These are phyloP conservation scores for Flagelloscypha sp. DNA, from an alignment of 768 basidiomycete genomes.

Conservation along the genomic window DNA sequence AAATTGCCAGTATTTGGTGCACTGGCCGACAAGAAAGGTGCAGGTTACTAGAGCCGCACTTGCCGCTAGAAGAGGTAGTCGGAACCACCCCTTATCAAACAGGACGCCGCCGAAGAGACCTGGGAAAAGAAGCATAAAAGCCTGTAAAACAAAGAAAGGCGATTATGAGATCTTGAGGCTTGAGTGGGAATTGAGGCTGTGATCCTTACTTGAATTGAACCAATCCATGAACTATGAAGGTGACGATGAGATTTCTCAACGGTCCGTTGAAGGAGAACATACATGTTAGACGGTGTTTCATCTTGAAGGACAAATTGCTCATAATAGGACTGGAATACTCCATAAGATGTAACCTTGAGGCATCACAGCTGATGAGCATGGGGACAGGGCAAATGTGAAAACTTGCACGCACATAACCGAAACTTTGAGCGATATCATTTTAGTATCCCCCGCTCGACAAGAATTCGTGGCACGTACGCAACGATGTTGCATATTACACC, in stretches of 20 bases:
- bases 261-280: too few species aligned
- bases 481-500: too few species aligned
- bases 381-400: too few species aligned
- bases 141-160: constrained; percentile 17
- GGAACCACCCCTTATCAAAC: constrained; percentile 47
- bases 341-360: too few species aligned
- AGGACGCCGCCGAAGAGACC: constrained; percentile 38
- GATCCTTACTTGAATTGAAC: constrained; percentile 38
- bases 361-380: too few species aligned
- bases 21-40: constrained; percentile 44
- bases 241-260: too few species aligned
- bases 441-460: too few species aligned
- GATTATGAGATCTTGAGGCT: background rate
- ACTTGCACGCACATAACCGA: too few species aligned
- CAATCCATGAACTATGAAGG: constrained; percentile 52
- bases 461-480: too few species aligned
- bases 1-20: constrained; percentile 50
- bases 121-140: constrained; percentile 30
- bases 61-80: constrained; percentile 28
- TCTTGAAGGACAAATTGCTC: constrained; percentile 40
- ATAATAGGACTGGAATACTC: constrained; percentile 71
- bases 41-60: constrained; percentile 32
- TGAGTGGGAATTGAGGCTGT: background rate
- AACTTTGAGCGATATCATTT: too few species aligned
- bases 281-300: constrained; percentile 60